phyloP scores from a whole-genome alignment of 2,329 filamentous ascomycete species.

The Phaeomoniella chlamydospora region DNA sequence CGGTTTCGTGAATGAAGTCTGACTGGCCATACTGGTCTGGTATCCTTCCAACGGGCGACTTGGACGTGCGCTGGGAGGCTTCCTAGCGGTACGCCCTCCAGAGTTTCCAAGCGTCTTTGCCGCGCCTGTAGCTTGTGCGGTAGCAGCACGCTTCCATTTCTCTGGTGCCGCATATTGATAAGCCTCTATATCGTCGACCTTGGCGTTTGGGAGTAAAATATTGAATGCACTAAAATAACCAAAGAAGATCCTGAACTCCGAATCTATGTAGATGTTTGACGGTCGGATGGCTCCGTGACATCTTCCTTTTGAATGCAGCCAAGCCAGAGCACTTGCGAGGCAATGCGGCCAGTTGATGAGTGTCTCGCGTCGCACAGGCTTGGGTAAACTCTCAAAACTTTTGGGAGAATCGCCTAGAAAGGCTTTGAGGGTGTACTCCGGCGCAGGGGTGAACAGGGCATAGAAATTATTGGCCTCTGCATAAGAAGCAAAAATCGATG shows the following conservation, averaged over 20 bases:
- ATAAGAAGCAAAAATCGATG: slow-evolving; percentile 29
- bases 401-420: slow-evolving; percentile 27
- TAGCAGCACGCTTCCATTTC: slow-evolving; percentile 25
- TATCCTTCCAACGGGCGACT: background rate
- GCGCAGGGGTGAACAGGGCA: slow-evolving; percentile 24
- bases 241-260: slow-evolving; percentile 40
- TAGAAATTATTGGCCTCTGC: slow-evolving; percentile 26
- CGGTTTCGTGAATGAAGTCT: background rate
- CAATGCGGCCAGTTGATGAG: slow-evolving; percentile 32
- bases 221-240: slow-evolving; percentile 42
- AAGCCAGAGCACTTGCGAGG: slow-evolving; percentile 39
- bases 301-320: slow-evolving; percentile 39
- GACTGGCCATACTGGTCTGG: background rate
- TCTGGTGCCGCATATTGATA: slow-evolving; percentile 48
- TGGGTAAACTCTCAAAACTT: slow-evolving; percentile 24
- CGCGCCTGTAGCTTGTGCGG: slow-evolving; percentile 18
- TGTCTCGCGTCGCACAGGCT: slow-evolving; percentile 23
- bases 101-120: slow-evolving; percentile 20
- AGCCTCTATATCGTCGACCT: slow-evolving; percentile 37
- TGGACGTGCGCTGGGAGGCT: slow-evolving; percentile 2
- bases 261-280: slow-evolving; percentile 44
- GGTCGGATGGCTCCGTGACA: slow-evolving; percentile 43
- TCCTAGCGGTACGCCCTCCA: slow-evolving; percentile 24
- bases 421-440: slow-evolving; percentile 24
- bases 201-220: slow-evolving; percentile 38